A percentile compares a stretch with the other conserved stretches of the same genome.
Evolutionary conservation across 2,329 filamentous ascomycete species (phyloP).

Genomic region (Alternaria rosae): DNA sequence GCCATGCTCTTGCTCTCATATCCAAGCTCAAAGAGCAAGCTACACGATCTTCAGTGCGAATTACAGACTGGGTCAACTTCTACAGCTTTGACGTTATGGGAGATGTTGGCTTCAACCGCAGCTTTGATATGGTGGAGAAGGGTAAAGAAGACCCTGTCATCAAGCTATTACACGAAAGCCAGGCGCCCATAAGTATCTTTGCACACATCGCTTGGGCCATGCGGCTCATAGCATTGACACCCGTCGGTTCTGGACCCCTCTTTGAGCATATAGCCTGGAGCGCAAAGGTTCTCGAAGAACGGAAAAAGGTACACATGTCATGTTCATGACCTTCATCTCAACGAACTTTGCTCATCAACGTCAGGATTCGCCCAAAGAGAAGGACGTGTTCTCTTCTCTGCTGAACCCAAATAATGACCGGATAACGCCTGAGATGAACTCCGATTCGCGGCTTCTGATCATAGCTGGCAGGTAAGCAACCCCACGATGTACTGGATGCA

Average conservation of each 20-base stretch:
- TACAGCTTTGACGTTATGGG: slow-evolving; percentile 61
- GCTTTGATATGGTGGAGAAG: slow-evolving; percentile 49
- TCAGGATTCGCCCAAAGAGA: slow-evolving; percentile 36
- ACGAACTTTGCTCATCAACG: neutral
- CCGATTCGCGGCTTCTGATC: slow-evolving; percentile 37
- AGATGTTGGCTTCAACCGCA: slow-evolving; percentile 53
- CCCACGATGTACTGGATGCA: neutral
- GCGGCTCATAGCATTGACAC: slow-evolving; percentile 24
- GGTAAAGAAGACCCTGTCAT: slow-evolving; percentile 39
- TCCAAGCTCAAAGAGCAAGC: slow-evolving; percentile 31
- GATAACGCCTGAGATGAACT: slow-evolving; percentile 32
- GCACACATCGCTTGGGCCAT: slow-evolving; percentile 34
- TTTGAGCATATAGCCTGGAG: slow-evolving; percentile 36
- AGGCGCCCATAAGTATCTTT: slow-evolving; percentile 28
- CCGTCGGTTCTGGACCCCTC: slow-evolving; percentile 28
- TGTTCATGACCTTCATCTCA: too few relatives aligned
- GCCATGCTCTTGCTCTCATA: slow-evolving; percentile 37
- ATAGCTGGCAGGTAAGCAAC: slow-evolving; percentile 41
- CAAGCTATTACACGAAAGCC: slow-evolving; percentile 35
- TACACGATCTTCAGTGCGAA: slow-evolving; percentile 28
- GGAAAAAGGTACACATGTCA: slow-evolving; percentile 28
- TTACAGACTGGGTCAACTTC: slow-evolving; percentile 48
- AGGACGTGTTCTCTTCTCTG: slow-evolving; percentile 37
- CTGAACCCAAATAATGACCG: slow-evolving; percentile 29
- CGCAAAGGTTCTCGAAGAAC: slow-evolving; percentile 32